A percentile compares a stretch with the other conserved stretches of the same genome.
Conservation (phyloP, 495 filamentous ascomycete genomes). For the Antarctomyces pellizariae region DNA sequence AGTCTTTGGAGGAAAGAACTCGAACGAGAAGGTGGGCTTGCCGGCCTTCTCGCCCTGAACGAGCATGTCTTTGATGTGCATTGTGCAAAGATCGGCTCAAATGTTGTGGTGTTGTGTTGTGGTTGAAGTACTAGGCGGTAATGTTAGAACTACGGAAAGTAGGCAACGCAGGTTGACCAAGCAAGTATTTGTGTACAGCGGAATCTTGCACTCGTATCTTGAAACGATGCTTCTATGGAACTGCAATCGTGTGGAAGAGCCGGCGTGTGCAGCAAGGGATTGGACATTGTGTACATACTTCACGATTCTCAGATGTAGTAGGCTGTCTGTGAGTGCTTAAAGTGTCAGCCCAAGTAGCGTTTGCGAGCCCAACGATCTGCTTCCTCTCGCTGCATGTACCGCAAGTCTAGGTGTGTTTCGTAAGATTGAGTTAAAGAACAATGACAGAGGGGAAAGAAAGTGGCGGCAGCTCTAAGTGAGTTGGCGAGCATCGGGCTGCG, state of each 20-base stretch:
- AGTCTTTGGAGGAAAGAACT: slow-evolving; percentile 99
- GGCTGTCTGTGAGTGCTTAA: neutral
- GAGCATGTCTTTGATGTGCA: slow-evolving; percentile 86
- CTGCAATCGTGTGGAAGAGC: neutral
- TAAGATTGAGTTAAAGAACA: slow-evolving; percentile 1
- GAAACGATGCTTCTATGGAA: neutral
- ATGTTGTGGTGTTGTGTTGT: neutral
- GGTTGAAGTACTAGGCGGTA: too few relatives aligned
- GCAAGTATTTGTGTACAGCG: neutral
- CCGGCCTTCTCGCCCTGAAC: slow-evolving; percentile 51
- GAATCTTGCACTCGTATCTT: neutral
- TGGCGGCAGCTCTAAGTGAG: too few relatives aligned
- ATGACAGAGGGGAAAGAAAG: too few relatives aligned
- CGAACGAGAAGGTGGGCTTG: slow-evolving; percentile 84
- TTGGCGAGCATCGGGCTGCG: too few relatives aligned
- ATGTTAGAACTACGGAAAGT: too few relatives aligned
- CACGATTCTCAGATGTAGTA: neutral
- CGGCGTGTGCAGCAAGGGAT: neutral
- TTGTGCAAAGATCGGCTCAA: slow-evolving; percentile 12
- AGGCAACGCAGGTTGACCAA: neutral
- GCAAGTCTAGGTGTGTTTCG: slow-evolving; percentile 1
- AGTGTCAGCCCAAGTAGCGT: slow-evolving; percentile 19
- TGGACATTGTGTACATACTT: neutral
- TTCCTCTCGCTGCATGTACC: slow-evolving; percentile 21
- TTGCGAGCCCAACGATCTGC: slow-evolving; percentile 22